phyloP scores from a whole-genome alignment of 2,329 filamentous ascomycete genomes.

The Aspergillus sp. region DNA sequence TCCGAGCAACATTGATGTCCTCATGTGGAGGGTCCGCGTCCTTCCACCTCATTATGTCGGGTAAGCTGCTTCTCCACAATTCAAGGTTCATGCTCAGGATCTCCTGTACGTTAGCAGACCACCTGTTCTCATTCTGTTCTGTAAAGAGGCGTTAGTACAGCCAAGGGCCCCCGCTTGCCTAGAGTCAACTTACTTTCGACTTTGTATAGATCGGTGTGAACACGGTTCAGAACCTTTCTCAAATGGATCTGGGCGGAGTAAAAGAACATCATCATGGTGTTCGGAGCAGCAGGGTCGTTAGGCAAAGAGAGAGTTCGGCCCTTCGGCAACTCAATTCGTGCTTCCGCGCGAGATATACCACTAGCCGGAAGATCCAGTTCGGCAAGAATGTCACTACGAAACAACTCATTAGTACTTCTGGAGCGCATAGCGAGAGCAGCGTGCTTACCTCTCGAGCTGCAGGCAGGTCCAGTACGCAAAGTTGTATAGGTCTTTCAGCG shows the following conservation, averaged over 20 bases:
- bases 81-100: slow-evolving; percentile 52
- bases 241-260: slow-evolving; percentile 65
- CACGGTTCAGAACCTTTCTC: slow-evolving; percentile 58
- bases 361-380: slow-evolving; percentile 71
- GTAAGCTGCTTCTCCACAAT: slow-evolving; percentile 57
- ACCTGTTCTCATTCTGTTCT: slow-evolving; percentile 35
- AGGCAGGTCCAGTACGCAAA: slow-evolving; percentile 92
- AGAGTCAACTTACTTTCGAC: slow-evolving; percentile 31
- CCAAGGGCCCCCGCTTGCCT: neutral
- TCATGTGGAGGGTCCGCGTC: slow-evolving; percentile 70
- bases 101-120: slow-evolving; percentile 44
- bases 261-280: slow-evolving; percentile 54
- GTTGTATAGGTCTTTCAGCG: slow-evolving; percentile 62
- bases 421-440: neutral
- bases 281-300: slow-evolving; percentile 36
- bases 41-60: slow-evolving; percentile 59
- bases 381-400: slow-evolving; percentile 77
- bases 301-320: slow-evolving; percentile 37
- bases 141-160: neutral
- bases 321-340: slow-evolving; percentile 44
- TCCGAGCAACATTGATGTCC: slow-evolving; percentile 78
- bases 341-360: slow-evolving; percentile 60
- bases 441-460: slow-evolving; percentile 77
- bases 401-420: neutral
- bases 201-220: slow-evolving; percentile 59